Evolutionary conservation across 75 land plant genomes (phyloP).

Genomic region (Selaginella tamariscina): DNA sequence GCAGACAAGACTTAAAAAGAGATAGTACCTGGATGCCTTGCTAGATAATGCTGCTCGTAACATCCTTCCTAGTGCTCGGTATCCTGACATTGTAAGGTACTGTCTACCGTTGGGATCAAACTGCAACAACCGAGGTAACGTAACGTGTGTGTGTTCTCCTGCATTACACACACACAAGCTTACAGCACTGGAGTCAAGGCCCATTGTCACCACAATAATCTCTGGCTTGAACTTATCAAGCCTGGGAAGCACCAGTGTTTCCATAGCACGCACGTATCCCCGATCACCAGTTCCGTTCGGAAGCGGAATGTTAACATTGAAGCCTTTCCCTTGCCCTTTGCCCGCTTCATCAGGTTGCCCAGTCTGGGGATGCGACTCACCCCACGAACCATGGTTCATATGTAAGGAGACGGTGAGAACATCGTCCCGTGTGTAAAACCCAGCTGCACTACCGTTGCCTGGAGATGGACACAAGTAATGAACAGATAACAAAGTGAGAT

Average conservation of each 20-base stretch:
- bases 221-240: constrained; percentile 50
- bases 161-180: constrained; percentile 17
- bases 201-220: constrained; percentile 56
- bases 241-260: constrained; percentile 62
- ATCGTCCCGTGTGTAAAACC: constrained; percentile 49
- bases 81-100: constrained; percentile 81
- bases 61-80: constrained; percentile 42
- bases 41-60: no score
- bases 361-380: constrained; percentile 59
- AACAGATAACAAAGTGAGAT: no score
- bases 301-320: constrained; percentile 68
- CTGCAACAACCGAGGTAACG: constrained; percentile 33
- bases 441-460: constrained; percentile 87
- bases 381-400: constrained; percentile 96
- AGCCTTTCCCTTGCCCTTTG: constrained; percentile 55
- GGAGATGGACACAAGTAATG: no score
- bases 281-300: constrained; percentile 78
- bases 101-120: constrained; percentile 97
- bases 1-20: no score
- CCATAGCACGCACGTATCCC: constrained; percentile 68
- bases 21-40: no score
- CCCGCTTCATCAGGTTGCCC: constrained; percentile 62
- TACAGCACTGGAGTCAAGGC: constrained; percentile 86
- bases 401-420: constrained; percentile 84
- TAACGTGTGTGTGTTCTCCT: constrained; percentile 77